Evolutionary conservation across 2,329 filamentous ascomycete species (phyloP), one percentile per base, ranked within the genome.

Genomic region (Aspergillus vadensis): DNA sequence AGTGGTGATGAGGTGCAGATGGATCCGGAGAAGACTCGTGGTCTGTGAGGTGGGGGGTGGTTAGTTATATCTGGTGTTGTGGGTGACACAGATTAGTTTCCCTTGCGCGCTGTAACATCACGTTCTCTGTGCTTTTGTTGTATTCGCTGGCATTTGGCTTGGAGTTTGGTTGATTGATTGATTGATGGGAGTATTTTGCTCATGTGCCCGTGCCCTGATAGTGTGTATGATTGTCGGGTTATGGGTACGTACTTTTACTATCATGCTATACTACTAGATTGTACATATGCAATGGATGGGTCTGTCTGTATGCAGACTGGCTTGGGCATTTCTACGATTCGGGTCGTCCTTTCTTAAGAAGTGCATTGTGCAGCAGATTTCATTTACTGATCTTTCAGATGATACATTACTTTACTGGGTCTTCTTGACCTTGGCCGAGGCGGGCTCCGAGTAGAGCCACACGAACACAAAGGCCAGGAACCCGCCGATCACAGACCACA

Each of bases 391-490:
- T 64, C 61, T 65, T 66, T 59, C 61, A 63, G 57, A 62, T 60
- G 68, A 58, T 68, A 70, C 62, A 71, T 67, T 57, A 64, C 74
- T 82, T 67, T 57, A 64, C 74, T 82, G 79, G 59, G 73, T 80
- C 76, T 83, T 83, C 79, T 83, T 83, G 41, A 69, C 66, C 59
- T 76, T 79, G 12, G 56, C 57, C 27, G 75, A 68, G 19, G 66
- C 59, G 19, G 88, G 88, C 66, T 84, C 86, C 69, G 86, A 88
- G 75, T 87, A 99, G 77, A 99, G 82, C 95, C 95, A 99, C 38
- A 98, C 71, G 14, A 87, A 86, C 55, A 92, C 91, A 78, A 99
- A 98, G 0, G 82, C 86, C 64, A 98, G 66, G 85, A 93, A 99
- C 7, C 92, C 95, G 10, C 82, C 83, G 58, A 97, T 85, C 2